These are phyloP conservation scores for Russula olivacea DNA, from an alignment of 768 basidiomycete species.

Conservation along the genomic window DNA sequence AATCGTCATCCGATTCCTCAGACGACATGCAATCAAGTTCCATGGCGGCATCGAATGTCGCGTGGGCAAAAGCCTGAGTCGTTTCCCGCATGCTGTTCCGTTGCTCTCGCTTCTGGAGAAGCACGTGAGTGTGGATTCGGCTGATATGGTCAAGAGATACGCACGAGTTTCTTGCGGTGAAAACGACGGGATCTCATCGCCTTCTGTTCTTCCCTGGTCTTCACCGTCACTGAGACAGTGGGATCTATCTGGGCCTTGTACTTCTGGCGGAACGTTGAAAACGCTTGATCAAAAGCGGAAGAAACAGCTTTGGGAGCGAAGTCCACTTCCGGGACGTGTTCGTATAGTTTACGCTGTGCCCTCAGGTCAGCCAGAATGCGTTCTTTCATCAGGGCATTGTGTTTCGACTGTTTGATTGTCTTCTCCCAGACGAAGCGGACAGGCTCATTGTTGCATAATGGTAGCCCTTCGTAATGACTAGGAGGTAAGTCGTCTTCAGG, in stretches of 20 bases:
- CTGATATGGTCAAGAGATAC: conserved; percentile 28
- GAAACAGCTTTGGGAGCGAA: conserved; percentile 59
- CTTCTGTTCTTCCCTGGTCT: conserved; percentile 55
- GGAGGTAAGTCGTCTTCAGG: conserved; percentile 56
- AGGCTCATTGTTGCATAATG: conserved; percentile 43
- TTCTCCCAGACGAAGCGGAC: conserved; percentile 78
- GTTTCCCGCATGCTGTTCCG: conserved; percentile 56
- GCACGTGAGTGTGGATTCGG: neutral
- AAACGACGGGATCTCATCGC: conserved; percentile 55
- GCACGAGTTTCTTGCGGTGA: conserved; percentile 56
- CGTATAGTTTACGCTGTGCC: conserved; percentile 50
- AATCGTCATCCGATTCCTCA: conserved; percentile 63
- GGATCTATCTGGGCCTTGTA: conserved; percentile 55
- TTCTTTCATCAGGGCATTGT: conserved; percentile 66
- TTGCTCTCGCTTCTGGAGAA: conserved; percentile 56
- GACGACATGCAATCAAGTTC: conserved; percentile 76
- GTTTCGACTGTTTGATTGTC: conserved; percentile 66
- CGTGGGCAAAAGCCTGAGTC: conserved; percentile 49
- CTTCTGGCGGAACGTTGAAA: conserved; percentile 62
- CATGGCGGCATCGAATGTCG: conserved; percentile 63
- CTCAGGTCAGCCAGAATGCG: conserved; percentile 57
- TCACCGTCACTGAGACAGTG: conserved; percentile 38
- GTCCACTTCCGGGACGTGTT: conserved; percentile 58
- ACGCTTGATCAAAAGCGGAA: conserved; percentile 62
- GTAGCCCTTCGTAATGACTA: conserved; percentile 50